These are phyloP conservation scores for Agrocybe pediades DNA, from an alignment of 768 basidiomycete genomes.

Conservation along the genomic window DNA sequence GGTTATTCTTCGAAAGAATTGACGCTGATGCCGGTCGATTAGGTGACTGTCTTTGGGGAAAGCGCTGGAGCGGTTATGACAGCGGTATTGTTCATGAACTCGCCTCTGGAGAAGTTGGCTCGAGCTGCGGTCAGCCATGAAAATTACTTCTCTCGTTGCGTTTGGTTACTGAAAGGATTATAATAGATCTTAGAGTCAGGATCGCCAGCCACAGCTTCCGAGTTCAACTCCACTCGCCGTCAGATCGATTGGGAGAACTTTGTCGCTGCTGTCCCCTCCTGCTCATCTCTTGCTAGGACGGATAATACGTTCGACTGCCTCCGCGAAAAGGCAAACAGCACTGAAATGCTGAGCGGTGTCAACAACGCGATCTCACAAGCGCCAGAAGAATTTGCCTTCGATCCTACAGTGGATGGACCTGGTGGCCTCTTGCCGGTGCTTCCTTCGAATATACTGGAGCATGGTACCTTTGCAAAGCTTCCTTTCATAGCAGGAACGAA, in stretches of 20 bases:
- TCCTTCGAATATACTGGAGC: conserved; percentile 32
- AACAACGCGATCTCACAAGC: conserved; percentile 13
- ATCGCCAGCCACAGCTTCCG: conserved; percentile 35
- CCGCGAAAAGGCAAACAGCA: conserved; percentile 16
- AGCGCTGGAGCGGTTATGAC: conserved; percentile 53
- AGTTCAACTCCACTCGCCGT: conserved; percentile 30
- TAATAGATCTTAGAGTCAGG: conserved; percentile 43
- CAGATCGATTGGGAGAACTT: conserved; percentile 40
- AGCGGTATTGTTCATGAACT: conserved; percentile 39
- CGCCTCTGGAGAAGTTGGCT: conserved; percentile 31
- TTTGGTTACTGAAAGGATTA: neutral
- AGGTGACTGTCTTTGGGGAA: conserved; percentile 57
- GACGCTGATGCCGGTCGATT: neutral
- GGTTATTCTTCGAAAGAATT: neutral
- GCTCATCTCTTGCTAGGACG: conserved; percentile 23
- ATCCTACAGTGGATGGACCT: conserved; percentile 43
- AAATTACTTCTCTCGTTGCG: neutral
- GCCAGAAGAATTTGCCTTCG: conserved; percentile 27
- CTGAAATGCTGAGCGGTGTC: conserved; percentile 25
- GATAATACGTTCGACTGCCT: conserved; percentile 38
- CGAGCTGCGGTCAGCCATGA: conserved; percentile 33
- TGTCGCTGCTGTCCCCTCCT: conserved; percentile 35
- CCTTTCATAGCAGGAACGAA: conserved; percentile 48
- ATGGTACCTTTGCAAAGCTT: conserved; percentile 30
- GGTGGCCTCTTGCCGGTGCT: conserved; percentile 39